Base-by-base conservation (phyloP, 2,329 filamentous ascomycete species). In the Trichoderma semiorbis region DNA sequence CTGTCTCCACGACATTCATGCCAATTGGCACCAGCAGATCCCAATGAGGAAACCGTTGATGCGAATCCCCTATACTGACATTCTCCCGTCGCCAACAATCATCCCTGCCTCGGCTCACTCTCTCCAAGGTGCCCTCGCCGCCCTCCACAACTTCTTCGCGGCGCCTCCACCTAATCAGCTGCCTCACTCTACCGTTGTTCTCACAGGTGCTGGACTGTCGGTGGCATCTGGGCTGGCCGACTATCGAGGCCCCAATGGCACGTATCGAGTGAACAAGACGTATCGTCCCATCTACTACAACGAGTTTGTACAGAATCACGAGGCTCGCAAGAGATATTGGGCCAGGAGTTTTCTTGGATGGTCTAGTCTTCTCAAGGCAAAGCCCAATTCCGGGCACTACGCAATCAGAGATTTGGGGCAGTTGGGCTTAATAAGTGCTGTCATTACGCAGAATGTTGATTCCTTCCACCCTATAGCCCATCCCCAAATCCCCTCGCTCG, bases 401-500 rank as follows among this genome's bases (percentile, higher is more conserved):
- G 94, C 95, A 2, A 88, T 98, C 71, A 86, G 88, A 67, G 87
- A 91, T 74, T 84, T 98, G 43, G 92, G 89, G 3, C 81, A 87
- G 5, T 83, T 96, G 75, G 95, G 94, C 3, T 82, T 94, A 64
- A 85, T 98, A 55, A 88, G 87, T 71, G 89, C 85, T 68, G 93
- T 98, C 72, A 90, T 99, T 75, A 98, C 96, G 53, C 96, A 99
- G 80, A 98, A 98, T 79, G 96, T 99, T 66, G 96, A 99, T 82
- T 97, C 94, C 3, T 97, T 99, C 79, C 96, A 99, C 81, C 85
- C 87, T 3, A 83, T 83, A 72, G 92, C 94, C 1, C 95, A 98
- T 80, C 93, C 94, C 0, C 79, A 85, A 11, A 82, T 95, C 57
- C 87, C 89, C 7, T 96, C 93, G 11, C 84, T 97, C 60, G 95